A percentile compares a stretch with the other conserved stretches of the same genome.
Conservation (phyloP, 2,329 filamentous ascomycete genomes). For the Colletotrichum sidae region DNA sequence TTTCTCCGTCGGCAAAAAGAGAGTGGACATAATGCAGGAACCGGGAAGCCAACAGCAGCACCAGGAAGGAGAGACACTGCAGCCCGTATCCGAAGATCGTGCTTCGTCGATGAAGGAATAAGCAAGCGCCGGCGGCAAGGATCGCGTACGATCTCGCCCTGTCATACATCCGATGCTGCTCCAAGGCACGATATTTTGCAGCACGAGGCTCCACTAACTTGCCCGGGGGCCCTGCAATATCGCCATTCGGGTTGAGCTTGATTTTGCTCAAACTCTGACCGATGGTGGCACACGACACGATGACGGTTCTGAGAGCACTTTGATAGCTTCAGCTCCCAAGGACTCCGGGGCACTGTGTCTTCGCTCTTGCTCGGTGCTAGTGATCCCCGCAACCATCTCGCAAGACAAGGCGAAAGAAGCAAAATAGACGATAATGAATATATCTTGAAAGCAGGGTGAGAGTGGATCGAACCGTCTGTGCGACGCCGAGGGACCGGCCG, state of each 20-base stretch:
- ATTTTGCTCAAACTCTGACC: slow-evolving; percentile 26
- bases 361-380: too few relatives aligned
- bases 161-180: slow-evolving; percentile 2
- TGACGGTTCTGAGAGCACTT: slow-evolving; percentile 10
- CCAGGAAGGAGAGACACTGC: neutral
- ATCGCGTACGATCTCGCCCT: slow-evolving; percentile 11
- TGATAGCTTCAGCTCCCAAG: neutral
- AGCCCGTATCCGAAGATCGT: slow-evolving; percentile 5
- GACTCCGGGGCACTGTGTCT: neutral
- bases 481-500: slow-evolving; percentile 15
- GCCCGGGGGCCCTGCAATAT: slow-evolving; percentile 11
- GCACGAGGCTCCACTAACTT: slow-evolving; percentile 5
- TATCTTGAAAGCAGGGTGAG: slow-evolving; percentile 7
- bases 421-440: slow-evolving; percentile 21
- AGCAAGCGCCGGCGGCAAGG: slow-evolving; percentile 26
- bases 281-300: slow-evolving; percentile 6
- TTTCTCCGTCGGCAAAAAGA: too few relatives aligned
- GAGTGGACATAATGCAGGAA: neutral
- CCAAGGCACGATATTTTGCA: slow-evolving; percentile 5
- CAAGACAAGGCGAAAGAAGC: slow-evolving; percentile 19
- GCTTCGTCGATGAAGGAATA: slow-evolving; percentile 2
- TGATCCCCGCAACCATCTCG: slow-evolving; percentile 2
- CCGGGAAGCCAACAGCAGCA: neutral
- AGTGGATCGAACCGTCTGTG: slow-evolving; percentile 29
- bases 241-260: slow-evolving; percentile 7